Evolutionary conservation across 2,329 filamentous ascomycete species (phyloP).

Genomic region (Diplodia scrobiculata): DNA sequence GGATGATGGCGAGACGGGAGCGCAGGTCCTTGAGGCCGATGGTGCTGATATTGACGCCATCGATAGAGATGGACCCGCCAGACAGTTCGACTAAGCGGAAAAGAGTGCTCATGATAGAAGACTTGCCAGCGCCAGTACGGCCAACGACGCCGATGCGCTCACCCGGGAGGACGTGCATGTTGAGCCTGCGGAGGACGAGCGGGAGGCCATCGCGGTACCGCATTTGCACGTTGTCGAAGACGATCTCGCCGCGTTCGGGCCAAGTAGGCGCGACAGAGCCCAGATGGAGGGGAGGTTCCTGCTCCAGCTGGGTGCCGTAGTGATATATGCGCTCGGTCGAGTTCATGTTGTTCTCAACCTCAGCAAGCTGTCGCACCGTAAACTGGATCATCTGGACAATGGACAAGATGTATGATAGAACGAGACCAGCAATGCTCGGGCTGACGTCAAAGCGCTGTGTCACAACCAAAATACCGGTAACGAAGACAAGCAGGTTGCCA

Average conservation of each 20-base stretch:
- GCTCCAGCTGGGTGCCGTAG: slow-evolving; percentile 82
- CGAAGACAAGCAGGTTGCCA: slow-evolving; percentile 81
- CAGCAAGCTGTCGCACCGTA: slow-evolving; percentile 87
- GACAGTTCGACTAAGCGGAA: slow-evolving; percentile 66
- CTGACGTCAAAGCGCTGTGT: slow-evolving; percentile 84
- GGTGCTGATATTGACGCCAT: slow-evolving; percentile 63
- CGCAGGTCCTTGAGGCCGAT: slow-evolving; percentile 75
- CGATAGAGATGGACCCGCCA: slow-evolving; percentile 53
- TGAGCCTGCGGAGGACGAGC: slow-evolving; percentile 53
- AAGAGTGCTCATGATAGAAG: slow-evolving; percentile 78
- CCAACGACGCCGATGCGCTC: slow-evolving; percentile 82
- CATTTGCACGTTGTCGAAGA: slow-evolving; percentile 56
- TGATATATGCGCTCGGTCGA: slow-evolving; percentile 88
- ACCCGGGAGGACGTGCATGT: slow-evolving; percentile 71
- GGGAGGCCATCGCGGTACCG: slow-evolving; percentile 55
- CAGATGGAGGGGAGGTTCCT: slow-evolving; percentile 83
- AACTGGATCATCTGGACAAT: slow-evolving; percentile 97
- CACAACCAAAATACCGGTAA: slow-evolving; percentile 84
- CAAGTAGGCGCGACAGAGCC: slow-evolving; percentile 70
- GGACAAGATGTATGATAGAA: slow-evolving; percentile 87
- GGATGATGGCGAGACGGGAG: slow-evolving; percentile 77
- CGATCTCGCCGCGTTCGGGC: slow-evolving; percentile 78
- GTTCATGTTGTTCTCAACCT: slow-evolving; percentile 98
- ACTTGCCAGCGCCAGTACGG: slow-evolving; percentile 80
- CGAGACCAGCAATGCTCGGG: slow-evolving; percentile 82